These are phyloP conservation scores for Moricandia arvensis DNA, from an alignment of 345 rosid species.

Conservation along the genomic window DNA sequence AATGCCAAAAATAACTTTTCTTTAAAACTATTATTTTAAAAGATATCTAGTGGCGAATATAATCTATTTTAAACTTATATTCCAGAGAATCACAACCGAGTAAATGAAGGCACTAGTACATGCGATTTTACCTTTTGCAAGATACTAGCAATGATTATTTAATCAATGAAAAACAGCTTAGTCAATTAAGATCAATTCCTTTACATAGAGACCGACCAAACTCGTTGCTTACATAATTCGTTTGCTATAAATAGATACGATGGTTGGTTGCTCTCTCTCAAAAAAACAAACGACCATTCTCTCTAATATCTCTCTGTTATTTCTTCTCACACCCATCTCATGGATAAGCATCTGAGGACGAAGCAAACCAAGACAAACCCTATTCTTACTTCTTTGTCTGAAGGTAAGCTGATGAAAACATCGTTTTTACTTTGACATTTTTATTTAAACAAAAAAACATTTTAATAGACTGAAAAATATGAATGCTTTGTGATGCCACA, in stretches of 20 bases:
- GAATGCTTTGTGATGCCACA: background rate
- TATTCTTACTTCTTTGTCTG: slow-evolving; percentile 18
- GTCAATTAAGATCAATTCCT: background rate
- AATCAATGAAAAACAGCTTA: background rate
- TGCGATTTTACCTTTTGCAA: slow-evolving; percentile 10
- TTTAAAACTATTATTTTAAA: too few relatives aligned
- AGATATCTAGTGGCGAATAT: too few relatives aligned
- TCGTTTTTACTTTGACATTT: background rate
- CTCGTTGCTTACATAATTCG: slow-evolving; percentile 5
- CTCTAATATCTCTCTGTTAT: background rate
- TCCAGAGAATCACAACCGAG: too few relatives aligned
- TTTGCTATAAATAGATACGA: slow-evolving; percentile 28
- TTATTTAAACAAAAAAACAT: background rate
- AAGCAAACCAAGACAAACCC: slow-evolving; percentile 27
- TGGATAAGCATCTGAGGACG: slow-evolving; percentile 29
- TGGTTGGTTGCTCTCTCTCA: background rate
- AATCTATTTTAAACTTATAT: too few relatives aligned
- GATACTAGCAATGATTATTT: background rate
- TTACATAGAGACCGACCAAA: slow-evolving; percentile 9
- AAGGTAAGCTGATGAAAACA: slow-evolving; percentile 17
- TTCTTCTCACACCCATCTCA: background rate
- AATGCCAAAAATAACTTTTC: too few relatives aligned
- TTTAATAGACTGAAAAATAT: background rate
- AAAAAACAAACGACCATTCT: background rate
- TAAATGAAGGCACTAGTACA: background rate